Percentiles rank a stretch among this genome's conserved stretches.
These are phyloP conservation scores for Beauveria pseudobassiana DNA, from an alignment of 2,329 filamentous ascomycete species.

Conservation along the genomic window DNA sequence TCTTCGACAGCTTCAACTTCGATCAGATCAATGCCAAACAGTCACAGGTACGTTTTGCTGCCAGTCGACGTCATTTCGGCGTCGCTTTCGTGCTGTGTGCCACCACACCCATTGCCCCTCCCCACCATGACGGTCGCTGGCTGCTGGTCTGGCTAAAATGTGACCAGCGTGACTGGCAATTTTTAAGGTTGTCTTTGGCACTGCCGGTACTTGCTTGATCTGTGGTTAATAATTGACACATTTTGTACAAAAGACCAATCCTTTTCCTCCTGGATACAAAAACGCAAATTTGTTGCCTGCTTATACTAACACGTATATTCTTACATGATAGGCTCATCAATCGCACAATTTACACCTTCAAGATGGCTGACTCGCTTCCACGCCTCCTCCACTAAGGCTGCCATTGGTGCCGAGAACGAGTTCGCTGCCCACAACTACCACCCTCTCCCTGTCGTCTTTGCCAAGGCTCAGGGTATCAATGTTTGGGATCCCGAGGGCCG, in stretches of 20 bases:
- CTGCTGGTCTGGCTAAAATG: neutral
- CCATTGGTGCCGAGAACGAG: conserved; percentile 73
- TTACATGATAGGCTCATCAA: neutral
- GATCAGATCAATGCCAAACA: neutral
- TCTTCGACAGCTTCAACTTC: neutral
- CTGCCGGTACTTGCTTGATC: neutral
- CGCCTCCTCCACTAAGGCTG: conserved; percentile 67
- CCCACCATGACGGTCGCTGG: conserved; percentile 5
- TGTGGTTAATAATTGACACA: neutral
- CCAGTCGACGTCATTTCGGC: conserved; percentile 1
- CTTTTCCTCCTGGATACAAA: neutral
- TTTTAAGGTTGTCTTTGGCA: neutral
- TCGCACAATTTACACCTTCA: conserved; percentile 13
- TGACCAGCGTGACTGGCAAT: neutral
- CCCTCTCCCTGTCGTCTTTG: conserved; percentile 88
- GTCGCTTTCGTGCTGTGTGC: neutral
- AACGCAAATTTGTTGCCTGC: neutral
- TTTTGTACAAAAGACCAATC: neutral
- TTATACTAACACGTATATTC: neutral
- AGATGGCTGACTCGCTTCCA: conserved; percentile 57
- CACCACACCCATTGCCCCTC: conserved; percentile 8
- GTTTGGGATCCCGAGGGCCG: conserved; percentile 97
- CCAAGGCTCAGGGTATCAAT: conserved; percentile 72
- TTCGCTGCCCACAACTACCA: conserved; percentile 98
- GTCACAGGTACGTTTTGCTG: neutral